Evolutionary conservation across 306 rosid genomes (phyloP).

Genomic region (Trichosanthes cucumerina): DNA sequence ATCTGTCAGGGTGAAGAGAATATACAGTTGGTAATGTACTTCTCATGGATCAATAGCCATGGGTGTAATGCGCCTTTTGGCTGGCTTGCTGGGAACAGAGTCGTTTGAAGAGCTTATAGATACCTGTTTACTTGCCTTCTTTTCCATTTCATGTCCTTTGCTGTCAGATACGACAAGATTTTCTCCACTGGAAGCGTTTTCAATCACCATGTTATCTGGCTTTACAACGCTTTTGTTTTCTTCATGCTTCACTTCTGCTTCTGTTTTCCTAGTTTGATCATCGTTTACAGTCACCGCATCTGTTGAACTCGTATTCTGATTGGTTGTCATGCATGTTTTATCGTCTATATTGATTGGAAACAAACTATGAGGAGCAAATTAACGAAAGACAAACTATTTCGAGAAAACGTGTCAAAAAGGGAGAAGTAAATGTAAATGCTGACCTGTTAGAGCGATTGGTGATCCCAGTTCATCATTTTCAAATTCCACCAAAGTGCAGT

Average conservation of each 20-base stretch:
- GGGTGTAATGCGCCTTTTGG: constrained; percentile 44
- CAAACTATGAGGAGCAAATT: background rate
- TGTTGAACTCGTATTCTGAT: constrained; percentile 15
- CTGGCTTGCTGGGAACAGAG: constrained; percentile 19
- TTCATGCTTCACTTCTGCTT: constrained; percentile 21
- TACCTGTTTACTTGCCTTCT: constrained; percentile 18
- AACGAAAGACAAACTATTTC: background rate
- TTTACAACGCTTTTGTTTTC: background rate
- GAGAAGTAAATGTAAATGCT: background rate
- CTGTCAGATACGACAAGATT: background rate
- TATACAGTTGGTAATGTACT: constrained; percentile 10
- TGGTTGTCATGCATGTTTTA: constrained; percentile 14
- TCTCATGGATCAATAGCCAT: constrained; percentile 33
- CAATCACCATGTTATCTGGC: background rate
- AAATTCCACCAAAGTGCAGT: constrained; percentile 77
- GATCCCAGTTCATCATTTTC: constrained; percentile 71
- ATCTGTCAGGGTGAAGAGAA: background rate
- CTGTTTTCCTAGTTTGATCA: constrained; percentile 8
- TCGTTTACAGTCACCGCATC: constrained; percentile 16
- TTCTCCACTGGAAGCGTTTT: background rate
- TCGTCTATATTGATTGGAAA: constrained; percentile 24
- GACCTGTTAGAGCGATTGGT: constrained; percentile 46
- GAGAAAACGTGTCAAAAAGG: background rate
- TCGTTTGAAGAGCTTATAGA: constrained; percentile 16
- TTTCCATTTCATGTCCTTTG: constrained; percentile 18